Conservation (phyloP, 1,284 basidiomycete genomes). For the Rhodotorula sp. region DNA sequence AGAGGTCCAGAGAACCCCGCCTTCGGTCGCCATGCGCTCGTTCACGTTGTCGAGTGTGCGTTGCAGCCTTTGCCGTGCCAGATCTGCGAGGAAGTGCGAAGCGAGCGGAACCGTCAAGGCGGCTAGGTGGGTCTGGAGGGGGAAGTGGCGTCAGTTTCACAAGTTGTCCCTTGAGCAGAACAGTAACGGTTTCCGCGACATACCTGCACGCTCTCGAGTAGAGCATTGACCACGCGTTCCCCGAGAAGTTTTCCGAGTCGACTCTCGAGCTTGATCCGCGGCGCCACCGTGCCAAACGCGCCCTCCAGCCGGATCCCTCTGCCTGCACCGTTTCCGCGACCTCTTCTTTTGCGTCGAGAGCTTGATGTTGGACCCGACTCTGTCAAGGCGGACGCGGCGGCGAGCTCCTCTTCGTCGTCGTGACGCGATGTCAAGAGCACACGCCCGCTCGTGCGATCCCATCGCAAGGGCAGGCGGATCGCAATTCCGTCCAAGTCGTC, state of each 20-base stretch:
- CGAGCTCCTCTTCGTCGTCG: background rate
- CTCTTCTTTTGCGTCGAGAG: background rate
- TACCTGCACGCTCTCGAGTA: constrained; percentile 23
- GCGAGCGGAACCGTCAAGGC: constrained; percentile 23
- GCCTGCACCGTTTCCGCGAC: background rate
- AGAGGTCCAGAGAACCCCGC: constrained; percentile 22
- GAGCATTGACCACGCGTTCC: constrained; percentile 25
- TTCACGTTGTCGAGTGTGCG: constrained; percentile 26
- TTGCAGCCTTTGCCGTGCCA: constrained; percentile 21
- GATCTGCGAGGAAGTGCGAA: constrained; percentile 28
- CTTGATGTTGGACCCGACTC: background rate
- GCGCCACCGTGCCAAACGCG: constrained; percentile 22
- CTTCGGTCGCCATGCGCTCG: constrained; percentile 21
- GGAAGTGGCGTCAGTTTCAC: background rate
- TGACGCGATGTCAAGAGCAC: background rate
- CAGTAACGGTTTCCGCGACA: background rate
- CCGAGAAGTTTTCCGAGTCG: constrained; percentile 18
- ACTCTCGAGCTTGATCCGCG: constrained; percentile 25
- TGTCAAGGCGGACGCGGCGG: background rate
- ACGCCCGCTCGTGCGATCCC: background rate
- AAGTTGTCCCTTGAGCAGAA: background rate
- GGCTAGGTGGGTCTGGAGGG: constrained; percentile 25
- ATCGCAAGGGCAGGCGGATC: constrained; percentile 9
- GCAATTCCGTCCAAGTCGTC: background rate
- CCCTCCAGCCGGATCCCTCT: constrained; percentile 15